phyloP scores from a whole-genome alignment of 2,329 filamentous ascomycete species.

The Exophiala calicioides region DNA sequence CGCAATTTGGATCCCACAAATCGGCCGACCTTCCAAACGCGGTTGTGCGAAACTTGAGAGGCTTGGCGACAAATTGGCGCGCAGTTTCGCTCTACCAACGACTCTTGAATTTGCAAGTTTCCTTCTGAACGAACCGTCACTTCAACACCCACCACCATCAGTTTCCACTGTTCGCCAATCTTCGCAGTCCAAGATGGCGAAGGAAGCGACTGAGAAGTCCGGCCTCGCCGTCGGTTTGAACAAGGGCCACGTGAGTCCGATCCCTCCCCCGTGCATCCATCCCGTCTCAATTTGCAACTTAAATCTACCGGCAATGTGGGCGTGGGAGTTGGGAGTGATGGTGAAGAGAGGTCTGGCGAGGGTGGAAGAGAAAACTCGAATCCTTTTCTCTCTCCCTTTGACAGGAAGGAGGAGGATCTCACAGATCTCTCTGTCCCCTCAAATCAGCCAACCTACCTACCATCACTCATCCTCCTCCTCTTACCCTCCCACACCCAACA shows the following conservation, averaged over 20 bases:
- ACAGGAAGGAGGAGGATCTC: no score
- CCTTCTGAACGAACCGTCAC: slow-evolving; percentile 12
- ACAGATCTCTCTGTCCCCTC: no score
- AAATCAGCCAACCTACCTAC: slow-evolving; percentile 17
- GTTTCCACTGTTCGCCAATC: slow-evolving; percentile 29
- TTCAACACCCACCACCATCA: slow-evolving; percentile 6
- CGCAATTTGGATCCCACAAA: slow-evolving; percentile 19
- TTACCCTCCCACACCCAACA: no score
- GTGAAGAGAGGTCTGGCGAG: neutral
- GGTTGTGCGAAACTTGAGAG: slow-evolving; percentile 10
- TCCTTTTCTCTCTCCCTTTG: neutral
- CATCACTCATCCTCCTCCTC: neutral
- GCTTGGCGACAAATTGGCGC: no score
- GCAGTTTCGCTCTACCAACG: no score
- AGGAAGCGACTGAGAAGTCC: slow-evolving; percentile 46
- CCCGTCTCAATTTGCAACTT: no score
- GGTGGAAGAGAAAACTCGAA: neutral
- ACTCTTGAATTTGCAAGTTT: no score
- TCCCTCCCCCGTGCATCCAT: neutral
- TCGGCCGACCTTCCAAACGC: slow-evolving; percentile 18
- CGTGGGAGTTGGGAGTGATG: no score
- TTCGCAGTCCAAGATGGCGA: slow-evolving; percentile 46
- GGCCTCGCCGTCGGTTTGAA: slow-evolving; percentile 64
- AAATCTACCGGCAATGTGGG: no score
- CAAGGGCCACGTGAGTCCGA: slow-evolving; percentile 64